Evolutionary conservation across 2,329 filamentous ascomycete genomes (phyloP).

Genomic region (Pezicula carpinea): DNA sequence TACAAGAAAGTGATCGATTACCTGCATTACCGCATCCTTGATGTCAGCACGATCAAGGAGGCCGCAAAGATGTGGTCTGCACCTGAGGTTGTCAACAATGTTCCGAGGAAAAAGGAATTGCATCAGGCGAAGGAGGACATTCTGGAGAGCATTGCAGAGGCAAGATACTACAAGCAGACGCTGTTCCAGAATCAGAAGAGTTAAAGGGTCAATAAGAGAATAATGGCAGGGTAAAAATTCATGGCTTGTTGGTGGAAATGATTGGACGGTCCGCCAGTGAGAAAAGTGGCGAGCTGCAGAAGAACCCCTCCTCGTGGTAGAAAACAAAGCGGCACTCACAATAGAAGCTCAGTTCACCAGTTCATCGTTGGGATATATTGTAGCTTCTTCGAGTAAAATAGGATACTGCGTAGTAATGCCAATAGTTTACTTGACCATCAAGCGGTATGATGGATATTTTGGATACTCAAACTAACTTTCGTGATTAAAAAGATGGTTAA

Average conservation of each 20-base stretch:
- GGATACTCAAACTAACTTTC: too few relatives aligned
- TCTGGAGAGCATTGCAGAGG: conserved; percentile 90
- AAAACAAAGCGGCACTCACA: too few relatives aligned
- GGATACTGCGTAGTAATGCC: too few relatives aligned
- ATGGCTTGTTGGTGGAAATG: neutral
- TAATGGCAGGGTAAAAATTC: neutral
- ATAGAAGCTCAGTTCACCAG: too few relatives aligned
- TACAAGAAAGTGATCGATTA: conserved; percentile 71
- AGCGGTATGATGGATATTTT: too few relatives aligned
- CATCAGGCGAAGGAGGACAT: conserved; percentile 90
- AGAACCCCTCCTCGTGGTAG: too few relatives aligned
- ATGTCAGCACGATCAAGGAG: conserved; percentile 92
- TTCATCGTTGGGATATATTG: too few relatives aligned
- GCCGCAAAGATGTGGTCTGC: conserved; percentile 77
- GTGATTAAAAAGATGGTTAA: too few relatives aligned
- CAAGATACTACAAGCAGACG: conserved; percentile 70
- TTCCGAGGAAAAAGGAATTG: conserved; percentile 67
- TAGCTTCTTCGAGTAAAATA: too few relatives aligned
- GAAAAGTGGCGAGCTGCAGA: too few relatives aligned
- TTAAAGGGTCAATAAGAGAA: neutral
- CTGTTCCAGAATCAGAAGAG: conserved; percentile 48
- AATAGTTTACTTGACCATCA: too few relatives aligned
- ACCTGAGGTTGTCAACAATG: conserved; percentile 51
- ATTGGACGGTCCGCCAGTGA: neutral
- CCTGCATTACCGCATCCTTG: conserved; percentile 85